phyloP scores from a whole-genome alignment of 331 rosid species.

The Acacia concinna region DNA sequence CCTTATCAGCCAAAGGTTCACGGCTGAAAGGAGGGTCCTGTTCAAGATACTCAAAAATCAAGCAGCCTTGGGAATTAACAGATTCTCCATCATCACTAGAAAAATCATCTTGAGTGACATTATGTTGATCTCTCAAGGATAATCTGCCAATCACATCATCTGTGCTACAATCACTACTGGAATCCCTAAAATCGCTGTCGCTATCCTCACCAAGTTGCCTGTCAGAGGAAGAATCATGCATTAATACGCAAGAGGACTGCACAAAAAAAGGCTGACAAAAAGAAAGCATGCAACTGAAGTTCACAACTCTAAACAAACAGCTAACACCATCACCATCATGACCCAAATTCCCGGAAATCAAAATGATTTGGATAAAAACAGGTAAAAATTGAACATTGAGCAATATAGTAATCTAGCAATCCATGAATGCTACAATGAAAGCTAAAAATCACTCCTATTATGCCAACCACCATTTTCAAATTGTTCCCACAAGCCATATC shows the following conservation, averaged over 20 bases:
- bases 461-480: background rate
- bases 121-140: conserved; percentile 60
- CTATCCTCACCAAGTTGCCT: conserved; percentile 80
- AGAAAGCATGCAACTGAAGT: background rate
- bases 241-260: background rate
- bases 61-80: conserved; percentile 56
- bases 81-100: conserved; percentile 87
- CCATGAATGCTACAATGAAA: background rate
- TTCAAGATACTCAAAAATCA: conserved; percentile 79
- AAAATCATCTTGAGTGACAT: conserved; percentile 54
- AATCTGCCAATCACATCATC: conserved; percentile 52
- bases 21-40: conserved; percentile 72
- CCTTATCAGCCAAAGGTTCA: conserved; percentile 91
- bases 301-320: background rate
- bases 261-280: background rate
- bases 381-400: background rate
- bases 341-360: background rate
- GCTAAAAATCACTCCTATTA: background rate
- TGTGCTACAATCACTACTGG: conserved; percentile 81
- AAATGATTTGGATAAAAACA: background rate
- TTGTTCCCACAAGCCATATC: background rate
- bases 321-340: background rate
- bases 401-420: background rate
- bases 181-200: conserved; percentile 78
- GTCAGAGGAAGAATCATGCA: conserved; percentile 26